Percentiles rank a stretch among this genome's conserved stretches.
Evolutionary conservation across 768 basidiomycete genomes (phyloP).

Genomic region (Mycena amicta): DNA sequence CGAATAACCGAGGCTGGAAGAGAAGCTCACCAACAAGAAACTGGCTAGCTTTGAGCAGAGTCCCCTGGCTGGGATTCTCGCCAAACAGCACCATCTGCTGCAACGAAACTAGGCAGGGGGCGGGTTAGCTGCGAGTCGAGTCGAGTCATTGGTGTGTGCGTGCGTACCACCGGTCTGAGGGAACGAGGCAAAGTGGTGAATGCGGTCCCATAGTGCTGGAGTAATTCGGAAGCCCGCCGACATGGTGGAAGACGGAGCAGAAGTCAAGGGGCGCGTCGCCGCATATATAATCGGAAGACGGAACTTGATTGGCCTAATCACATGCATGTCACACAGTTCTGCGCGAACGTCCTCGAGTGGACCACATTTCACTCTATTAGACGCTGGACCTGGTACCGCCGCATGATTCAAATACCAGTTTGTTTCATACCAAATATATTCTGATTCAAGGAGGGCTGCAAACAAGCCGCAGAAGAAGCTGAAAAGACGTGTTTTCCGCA

Average conservation of each 20-base stretch:
- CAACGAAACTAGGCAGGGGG: slow-evolving; percentile 91
- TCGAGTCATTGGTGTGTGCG: too few species aligned
- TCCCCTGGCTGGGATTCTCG: slow-evolving; percentile 94
- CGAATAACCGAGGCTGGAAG: not conserved
- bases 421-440: too few species aligned
- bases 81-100: slow-evolving; percentile 99
- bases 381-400: too few species aligned
- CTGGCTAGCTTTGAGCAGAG: slow-evolving; percentile 87
- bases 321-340: too few species aligned
- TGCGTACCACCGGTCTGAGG: slow-evolving; percentile 88
- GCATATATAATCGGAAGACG: not conserved
- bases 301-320: too few species aligned
- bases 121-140: too few species aligned
- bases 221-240: slow-evolving; percentile 73
- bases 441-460: too few species aligned
- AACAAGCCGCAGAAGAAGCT: too few species aligned
- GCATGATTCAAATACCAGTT: too few species aligned
- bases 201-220: slow-evolving; percentile 82
- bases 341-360: too few species aligned
- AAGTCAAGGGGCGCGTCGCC: not conserved
- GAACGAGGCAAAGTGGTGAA: slow-evolving; percentile 89
- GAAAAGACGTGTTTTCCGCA: too few species aligned
- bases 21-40: slow-evolving; percentile 69
- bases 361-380: too few species aligned
- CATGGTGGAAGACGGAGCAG: slow-evolving; percentile 33